Conservation (phyloP, 148 eudicot species). For the Selenicereus undatus region DNA sequence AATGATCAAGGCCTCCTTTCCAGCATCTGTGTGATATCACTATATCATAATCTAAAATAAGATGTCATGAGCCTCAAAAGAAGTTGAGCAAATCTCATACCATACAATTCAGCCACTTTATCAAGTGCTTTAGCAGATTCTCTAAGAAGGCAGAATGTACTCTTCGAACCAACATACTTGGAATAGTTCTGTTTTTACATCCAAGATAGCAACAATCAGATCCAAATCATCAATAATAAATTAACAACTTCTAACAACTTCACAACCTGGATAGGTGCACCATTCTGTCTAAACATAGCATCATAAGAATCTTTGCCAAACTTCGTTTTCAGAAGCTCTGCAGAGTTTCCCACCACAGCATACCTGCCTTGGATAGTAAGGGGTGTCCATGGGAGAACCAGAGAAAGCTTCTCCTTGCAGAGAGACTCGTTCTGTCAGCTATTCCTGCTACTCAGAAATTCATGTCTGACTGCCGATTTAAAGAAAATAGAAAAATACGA, state of each 20-base stretch:
- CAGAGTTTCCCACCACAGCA: conserved; percentile 96
- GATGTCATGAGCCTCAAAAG: conserved; percentile 7
- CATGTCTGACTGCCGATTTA: conserved; percentile 12
- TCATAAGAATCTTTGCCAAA: conserved; percentile 85
- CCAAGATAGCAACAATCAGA: conserved; percentile 7
- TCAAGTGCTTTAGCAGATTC: conserved; percentile 99
- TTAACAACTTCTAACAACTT: conserved; percentile 9
- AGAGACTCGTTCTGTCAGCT: conserved; percentile 71
- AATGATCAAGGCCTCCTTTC: conserved; percentile 83
- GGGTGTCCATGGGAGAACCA: conserved; percentile 83
- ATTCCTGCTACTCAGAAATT: conserved; percentile 48
- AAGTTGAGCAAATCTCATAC: conserved; percentile 35
- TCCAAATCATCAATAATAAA: not conserved
- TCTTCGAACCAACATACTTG: conserved; percentile 82
- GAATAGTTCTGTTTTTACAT: conserved; percentile 62
- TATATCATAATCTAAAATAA: conserved; percentile 1
- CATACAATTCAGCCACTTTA: conserved; percentile 97
- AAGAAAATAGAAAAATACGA: conserved; percentile 5
- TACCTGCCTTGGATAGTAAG: conserved; percentile 83
- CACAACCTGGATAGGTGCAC: conserved; percentile 88
- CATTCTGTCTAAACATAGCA: conserved; percentile 81
- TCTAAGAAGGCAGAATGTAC: conserved; percentile 94
- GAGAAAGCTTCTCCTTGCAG: conserved; percentile 90
- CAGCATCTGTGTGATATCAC: conserved; percentile 52
- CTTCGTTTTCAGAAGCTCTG: conserved; percentile 82